phyloP scores from a whole-genome alignment of 352 stramenopile species.

The Phytophthora hibernalis region DNA sequence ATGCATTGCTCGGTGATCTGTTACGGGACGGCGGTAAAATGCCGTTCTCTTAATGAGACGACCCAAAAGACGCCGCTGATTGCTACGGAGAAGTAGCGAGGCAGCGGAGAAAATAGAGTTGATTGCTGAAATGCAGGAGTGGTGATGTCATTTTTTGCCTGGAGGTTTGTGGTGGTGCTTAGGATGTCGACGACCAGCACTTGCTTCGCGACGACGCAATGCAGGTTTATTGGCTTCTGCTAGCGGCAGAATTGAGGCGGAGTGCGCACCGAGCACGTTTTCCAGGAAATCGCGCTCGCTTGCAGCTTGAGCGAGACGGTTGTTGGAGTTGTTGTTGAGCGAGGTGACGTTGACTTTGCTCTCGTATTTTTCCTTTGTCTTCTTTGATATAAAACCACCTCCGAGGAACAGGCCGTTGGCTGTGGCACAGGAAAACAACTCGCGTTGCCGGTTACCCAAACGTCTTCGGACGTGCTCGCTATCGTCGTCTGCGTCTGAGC shows the following conservation, averaged over 20 bases:
- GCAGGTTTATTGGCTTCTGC: conserved; percentile 29
- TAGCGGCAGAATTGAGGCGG: conserved; percentile 26
- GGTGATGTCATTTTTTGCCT: conserved; percentile 7
- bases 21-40: conserved; percentile 81
- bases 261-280: conserved; percentile 16
- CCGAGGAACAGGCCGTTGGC: conserved; percentile 40
- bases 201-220: conserved; percentile 30
- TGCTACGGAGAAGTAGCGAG: conserved; percentile 18
- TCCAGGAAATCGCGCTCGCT: conserved; percentile 23
- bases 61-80: conserved; percentile 21
- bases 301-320: conserved; percentile 4
- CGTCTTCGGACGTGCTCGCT: conserved; percentile 20
- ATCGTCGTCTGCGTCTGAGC: conserved; percentile 3
- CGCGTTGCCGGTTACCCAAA: conserved; percentile 24
- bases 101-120: conserved; percentile 23
- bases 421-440: conserved; percentile 28
- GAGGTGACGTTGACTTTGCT: conserved; percentile 5
- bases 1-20: conserved; percentile 84
- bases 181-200: conserved; percentile 10
- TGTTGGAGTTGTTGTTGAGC: conserved; percentile 7
- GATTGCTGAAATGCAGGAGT: background rate
- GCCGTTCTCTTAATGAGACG: conserved; percentile 39
- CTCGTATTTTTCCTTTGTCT: conserved; percentile 12
- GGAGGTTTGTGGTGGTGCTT: conserved; percentile 6
- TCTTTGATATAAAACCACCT: conserved; percentile 51